phyloP scores from a whole-genome alignment of 1,284 basidiomycete species.

The Cutaneotrichosporon dermatis region DNA sequence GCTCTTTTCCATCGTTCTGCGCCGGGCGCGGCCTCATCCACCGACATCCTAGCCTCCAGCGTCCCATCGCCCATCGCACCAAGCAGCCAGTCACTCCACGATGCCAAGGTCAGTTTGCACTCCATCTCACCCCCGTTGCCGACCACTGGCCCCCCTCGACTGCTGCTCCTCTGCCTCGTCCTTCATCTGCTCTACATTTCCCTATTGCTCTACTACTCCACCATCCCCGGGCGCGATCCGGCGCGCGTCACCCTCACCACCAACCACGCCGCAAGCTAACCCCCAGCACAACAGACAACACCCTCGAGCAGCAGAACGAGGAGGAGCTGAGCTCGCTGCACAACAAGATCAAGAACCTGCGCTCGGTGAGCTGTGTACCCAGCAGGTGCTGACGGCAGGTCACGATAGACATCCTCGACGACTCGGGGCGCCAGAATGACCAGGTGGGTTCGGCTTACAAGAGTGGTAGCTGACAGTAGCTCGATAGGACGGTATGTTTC shows the following conservation, averaged over 20 bases:
- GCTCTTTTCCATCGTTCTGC: too few species aligned
- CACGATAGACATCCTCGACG: conserved; percentile 48
- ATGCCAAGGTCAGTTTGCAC: conserved; percentile 1
- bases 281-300: conserved; percentile 42
- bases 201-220: too few species aligned
- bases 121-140: too few species aligned
- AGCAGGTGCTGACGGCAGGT: conserved; percentile 28
- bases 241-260: too few species aligned
- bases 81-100: neutral
- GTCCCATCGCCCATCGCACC: too few species aligned
- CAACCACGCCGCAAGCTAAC: neutral
- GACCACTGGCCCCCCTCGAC: too few species aligned
- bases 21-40: too few species aligned
- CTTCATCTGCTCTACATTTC: too few species aligned
- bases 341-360: conserved; percentile 47
- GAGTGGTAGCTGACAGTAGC: conserved; percentile 23
- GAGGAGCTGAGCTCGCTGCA: conserved; percentile 46
- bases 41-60: too few species aligned
- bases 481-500: conserved; percentile 38
- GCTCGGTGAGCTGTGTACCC: conserved; percentile 30
- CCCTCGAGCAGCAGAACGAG: conserved; percentile 50
- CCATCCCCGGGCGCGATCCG: too few species aligned
- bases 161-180: too few species aligned
- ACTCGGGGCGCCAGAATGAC: conserved; percentile 44
- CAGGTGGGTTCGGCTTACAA: conserved; percentile 25